phyloP scores from a whole-genome alignment of 2,329 filamentous ascomycete genomes.

The Penicillium sp. region DNA sequence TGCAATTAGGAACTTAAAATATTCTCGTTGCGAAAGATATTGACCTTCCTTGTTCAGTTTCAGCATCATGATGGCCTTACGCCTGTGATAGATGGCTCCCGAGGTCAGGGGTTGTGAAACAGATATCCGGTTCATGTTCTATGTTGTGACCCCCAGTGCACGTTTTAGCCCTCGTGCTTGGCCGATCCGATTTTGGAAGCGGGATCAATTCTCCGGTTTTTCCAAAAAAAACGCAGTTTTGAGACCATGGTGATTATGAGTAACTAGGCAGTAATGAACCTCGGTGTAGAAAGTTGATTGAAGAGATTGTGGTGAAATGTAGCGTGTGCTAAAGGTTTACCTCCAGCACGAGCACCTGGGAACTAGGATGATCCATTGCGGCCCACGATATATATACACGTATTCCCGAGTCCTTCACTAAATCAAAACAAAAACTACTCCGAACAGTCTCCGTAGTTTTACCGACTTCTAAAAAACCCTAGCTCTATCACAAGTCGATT shows the following conservation, averaged over 20 bases:
- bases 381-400: constrained; percentile 4
- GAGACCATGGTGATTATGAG: not conserved
- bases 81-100: constrained; percentile 1
- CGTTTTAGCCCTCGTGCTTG: not conserved
- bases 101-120: constrained; percentile 15
- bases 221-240: not conserved
- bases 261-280: not conserved
- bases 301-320: not conserved
- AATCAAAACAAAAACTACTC: constrained; percentile 1
- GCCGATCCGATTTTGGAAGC: constrained; percentile 7
- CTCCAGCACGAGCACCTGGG: not conserved
- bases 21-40: not conserved
- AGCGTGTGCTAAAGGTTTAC: not conserved
- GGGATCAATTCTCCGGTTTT: not conserved
- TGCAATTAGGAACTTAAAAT: constrained; percentile 6
- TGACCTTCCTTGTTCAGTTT: constrained; percentile 11
- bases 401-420: not conserved
- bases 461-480: constrained; percentile 3
- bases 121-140: constrained; percentile 5
- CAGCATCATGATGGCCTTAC: not conserved
- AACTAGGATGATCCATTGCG: not conserved
- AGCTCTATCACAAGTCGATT: constrained; percentile 1
- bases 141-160: not conserved
- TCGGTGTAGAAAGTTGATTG: not conserved
- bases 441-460: constrained; percentile 1